Evolutionary conservation across 169 alveolate genomes (phyloP).

Genomic region (Plasmodium gaboni): DNA sequence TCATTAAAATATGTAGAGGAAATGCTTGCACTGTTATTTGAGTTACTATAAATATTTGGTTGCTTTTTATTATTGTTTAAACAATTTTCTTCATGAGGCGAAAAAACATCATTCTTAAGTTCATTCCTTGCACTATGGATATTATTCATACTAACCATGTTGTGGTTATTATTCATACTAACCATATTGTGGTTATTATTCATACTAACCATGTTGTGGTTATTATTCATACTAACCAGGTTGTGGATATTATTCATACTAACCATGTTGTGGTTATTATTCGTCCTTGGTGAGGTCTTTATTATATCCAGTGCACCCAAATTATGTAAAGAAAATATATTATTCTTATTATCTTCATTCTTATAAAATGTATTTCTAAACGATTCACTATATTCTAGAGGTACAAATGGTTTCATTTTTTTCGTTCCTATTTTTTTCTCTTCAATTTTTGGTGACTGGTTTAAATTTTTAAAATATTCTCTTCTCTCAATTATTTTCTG

Average conservation of each 20-base stretch:
- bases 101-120: neutral
- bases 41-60: neutral
- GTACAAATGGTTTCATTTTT: slow-evolving; percentile 68
- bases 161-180: neutral
- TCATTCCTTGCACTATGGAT: neutral
- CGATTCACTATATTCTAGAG: slow-evolving; percentile 64
- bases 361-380: slow-evolving; percentile 74
- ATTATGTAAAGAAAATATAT: slow-evolving; percentile 41
- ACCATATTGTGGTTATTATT: neutral
- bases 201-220: slow-evolving; percentile 19
- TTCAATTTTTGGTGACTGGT: slow-evolving; percentile 11
- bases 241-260: slow-evolving; percentile 24
- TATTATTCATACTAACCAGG: slow-evolving; percentile 13
- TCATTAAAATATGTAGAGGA: neutral
- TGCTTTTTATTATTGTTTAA: neutral
- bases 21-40: neutral
- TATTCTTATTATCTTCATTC: slow-evolving; percentile 59
- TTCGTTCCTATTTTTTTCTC: slow-evolving; percentile 3
- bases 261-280: neutral
- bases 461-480: slow-evolving; percentile 65
- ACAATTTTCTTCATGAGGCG: neutral
- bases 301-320: slow-evolving; percentile 17
- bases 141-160: slow-evolving; percentile 16
- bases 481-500: slow-evolving; percentile 72
- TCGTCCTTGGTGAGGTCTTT: neutral